phyloP scores from a whole-genome alignment of 495 filamentous ascomycete species.

The Penicillium daleae region DNA sequence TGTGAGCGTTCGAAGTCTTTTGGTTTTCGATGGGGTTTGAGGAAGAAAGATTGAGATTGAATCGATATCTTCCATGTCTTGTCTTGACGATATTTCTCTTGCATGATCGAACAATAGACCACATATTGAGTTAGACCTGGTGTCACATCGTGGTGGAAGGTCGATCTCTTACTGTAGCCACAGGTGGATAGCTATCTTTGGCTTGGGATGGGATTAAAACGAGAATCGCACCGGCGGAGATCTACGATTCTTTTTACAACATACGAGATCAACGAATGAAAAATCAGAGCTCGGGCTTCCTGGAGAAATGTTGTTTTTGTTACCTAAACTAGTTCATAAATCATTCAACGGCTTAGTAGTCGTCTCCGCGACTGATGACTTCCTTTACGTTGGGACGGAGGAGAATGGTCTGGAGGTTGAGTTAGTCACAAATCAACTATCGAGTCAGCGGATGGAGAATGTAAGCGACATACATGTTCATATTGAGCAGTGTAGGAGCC shows the following conservation, averaged over 20 bases:
- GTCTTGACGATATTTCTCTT: background rate
- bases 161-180: no score
- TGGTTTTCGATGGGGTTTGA: constrained; percentile 49
- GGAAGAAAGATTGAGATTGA: no score
- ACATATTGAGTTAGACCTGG: no score
- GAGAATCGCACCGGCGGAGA: constrained; percentile 1
- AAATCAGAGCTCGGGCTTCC: background rate
- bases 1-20: constrained; percentile 60
- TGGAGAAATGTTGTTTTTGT: constrained; percentile 2
- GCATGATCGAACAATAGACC: no score
- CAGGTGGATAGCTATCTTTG: background rate
- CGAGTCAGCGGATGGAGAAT: constrained; percentile 13
- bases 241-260: constrained; percentile 5
- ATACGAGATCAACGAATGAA: background rate
- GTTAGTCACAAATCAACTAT: background rate
- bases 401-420: constrained; percentile 70
- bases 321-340: constrained; percentile 10
- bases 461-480: constrained; percentile 71
- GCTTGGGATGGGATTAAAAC: constrained; percentile 6
- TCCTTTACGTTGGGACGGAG: constrained; percentile 89
- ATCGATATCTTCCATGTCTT: background rate
- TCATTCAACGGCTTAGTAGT: constrained; percentile 61
- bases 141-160: no score
- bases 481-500: constrained; percentile 94
- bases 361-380: constrained; percentile 88